Evolutionary conservation across 805 yeast genomes (phyloP), one percentile per base, ranked within the genome.

Genomic region (Zygoascus tannicola): DNA sequence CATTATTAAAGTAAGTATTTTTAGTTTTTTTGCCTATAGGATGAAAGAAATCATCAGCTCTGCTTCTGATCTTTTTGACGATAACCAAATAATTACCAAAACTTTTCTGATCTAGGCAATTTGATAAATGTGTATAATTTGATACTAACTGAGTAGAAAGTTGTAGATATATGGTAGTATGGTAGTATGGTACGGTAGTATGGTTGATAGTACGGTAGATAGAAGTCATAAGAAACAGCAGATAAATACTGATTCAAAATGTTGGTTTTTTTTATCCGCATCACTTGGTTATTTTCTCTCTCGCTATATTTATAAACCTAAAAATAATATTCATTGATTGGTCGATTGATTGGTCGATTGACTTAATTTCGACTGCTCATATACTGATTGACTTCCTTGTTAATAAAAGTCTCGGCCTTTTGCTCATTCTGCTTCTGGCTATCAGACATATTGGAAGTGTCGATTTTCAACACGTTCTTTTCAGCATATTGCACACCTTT

Each of bases 51-150:
- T 54, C 15, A 22, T 83, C 95, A 85, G 95, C 85, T 85, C 95
- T 85, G 95, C 95, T 85, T 85, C 95, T 85, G 95, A 85, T 73
- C 37, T 14, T 53, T 63, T 69, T 77, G 94, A 83, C 83, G 92
- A 84, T 74, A 81, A 73, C 74, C 68, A 18, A 26, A 7, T 12
- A 40, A 22, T 36, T 50, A 49, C 53, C 58, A 49, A 55, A 47
- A 40, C 50, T 45, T 33, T 14, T 15, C 22, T 42, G 38, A 41
- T 44, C 36, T n/a, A n/a, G n/a, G n/a, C n/a, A n/a, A n/a, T n/a
- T n/a, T n/a, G n/a, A n/a, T 43, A 46, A 23, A 41, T 38, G 21
- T 38, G 23, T 19, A 4, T n/a, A 21, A 36, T n/a, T 16, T 14
- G 14, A 16, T 20, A 7, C 16, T 33, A n/a, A 21, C 4, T 36